Percentiles rank a stretch among this genome's conserved stretches.
phyloP scores from a whole-genome alignment of 192 early-diverging fungal species.

The Mortierella hygrophila region DNA sequence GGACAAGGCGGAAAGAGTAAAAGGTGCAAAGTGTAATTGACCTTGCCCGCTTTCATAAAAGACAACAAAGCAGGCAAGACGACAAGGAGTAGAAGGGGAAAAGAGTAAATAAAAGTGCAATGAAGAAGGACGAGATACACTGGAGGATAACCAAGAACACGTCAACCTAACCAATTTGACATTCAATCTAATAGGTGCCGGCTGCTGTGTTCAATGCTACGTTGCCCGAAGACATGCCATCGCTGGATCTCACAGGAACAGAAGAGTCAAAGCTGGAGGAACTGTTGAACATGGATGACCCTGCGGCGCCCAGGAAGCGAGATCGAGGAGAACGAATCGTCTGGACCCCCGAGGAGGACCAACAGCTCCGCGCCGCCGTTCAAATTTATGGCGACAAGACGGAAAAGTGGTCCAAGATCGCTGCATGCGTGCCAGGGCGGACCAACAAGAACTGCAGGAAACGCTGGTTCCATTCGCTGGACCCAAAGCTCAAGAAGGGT shows the following conservation, averaged over 20 bases:
- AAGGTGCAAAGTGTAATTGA: neutral
- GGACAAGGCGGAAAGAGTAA: neutral
- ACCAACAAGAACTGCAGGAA: conserved; percentile 89
- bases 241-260: conserved; percentile 31
- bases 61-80: neutral
- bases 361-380: conserved; percentile 78
- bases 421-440: conserved; percentile 78
- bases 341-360: conserved; percentile 89
- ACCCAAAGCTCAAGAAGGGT: conserved; percentile 80
- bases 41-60: too few relatives aligned
- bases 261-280: conserved; percentile 30
- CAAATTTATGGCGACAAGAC: conserved; percentile 79
- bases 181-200: conserved; percentile 22
- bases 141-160: too few relatives aligned
- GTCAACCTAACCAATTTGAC: neutral
- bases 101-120: neutral
- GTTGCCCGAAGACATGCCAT: conserved; percentile 24
- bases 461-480: conserved; percentile 85
- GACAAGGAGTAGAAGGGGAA: neutral
- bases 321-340: conserved; percentile 53
- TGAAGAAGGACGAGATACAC: neutral
- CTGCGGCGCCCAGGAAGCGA: conserved; percentile 32
- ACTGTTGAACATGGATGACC: conserved; percentile 24
- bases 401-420: conserved; percentile 85
- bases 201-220: conserved; percentile 24